Evolutionary conservation across 441 rosid genomes (phyloP).

Genomic region (California macrophylla): DNA sequence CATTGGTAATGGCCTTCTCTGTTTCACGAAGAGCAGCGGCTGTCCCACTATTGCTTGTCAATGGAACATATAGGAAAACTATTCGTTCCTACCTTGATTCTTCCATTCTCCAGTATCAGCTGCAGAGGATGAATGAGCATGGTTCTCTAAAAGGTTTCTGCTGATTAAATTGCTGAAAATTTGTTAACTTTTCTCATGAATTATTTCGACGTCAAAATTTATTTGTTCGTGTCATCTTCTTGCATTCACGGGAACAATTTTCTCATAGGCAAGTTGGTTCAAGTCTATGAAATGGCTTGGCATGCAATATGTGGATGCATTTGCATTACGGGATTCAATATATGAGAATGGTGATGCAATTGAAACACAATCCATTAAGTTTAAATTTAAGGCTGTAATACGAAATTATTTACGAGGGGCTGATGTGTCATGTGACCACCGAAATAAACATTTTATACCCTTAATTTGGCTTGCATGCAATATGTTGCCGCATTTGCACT

Average conservation of each 20-base stretch:
- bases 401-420: background rate
- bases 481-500: background rate
- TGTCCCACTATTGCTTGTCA: conserved; percentile 84
- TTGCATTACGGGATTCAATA: background rate
- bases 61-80: conserved; percentile 94
- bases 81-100: conserved; percentile 90
- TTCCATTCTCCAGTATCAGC: conserved; percentile 77
- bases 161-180: conserved; percentile 4
- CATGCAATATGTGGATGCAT: background rate
- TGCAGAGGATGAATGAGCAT: conserved; percentile 73
- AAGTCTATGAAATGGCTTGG: background rate
- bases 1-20: conserved; percentile 98
- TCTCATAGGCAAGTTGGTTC: background rate
- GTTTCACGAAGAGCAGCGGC: conserved; percentile 97
- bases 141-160: conserved; percentile 74
- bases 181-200: background rate
- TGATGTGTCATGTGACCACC: background rate
- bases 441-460: conserved; percentile 4
- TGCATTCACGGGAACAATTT: background rate
- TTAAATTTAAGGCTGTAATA: background rate
- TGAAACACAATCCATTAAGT: background rate
- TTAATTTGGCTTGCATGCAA: background rate
- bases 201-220: background rate
- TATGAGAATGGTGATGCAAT: background rate
- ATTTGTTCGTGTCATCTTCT: conserved; percentile 1